Conservation (phyloP, 208 protist genomes). For the Wallacemonas rigidus region DNA sequence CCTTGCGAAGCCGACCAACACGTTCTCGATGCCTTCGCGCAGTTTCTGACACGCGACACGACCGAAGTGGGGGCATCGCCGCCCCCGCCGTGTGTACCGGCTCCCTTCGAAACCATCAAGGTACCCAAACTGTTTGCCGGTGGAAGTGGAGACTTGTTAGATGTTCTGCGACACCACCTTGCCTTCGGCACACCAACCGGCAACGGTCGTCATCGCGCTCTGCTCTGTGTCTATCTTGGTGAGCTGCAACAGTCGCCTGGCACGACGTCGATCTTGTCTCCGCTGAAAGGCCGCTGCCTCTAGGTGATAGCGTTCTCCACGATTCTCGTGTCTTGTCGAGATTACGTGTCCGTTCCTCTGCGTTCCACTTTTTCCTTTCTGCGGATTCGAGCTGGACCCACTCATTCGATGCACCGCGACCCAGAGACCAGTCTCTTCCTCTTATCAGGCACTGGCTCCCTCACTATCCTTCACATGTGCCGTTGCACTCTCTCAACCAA, state of each 20-base stretch:
- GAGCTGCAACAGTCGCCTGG: background rate
- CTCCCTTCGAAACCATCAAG: constrained; percentile 22
- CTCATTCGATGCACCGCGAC: too few species aligned
- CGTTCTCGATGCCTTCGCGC: background rate
- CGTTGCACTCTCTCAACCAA: too few species aligned
- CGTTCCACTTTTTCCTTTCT: too few species aligned
- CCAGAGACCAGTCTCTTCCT: too few species aligned
- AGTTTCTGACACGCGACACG: background rate
- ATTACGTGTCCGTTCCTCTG: too few species aligned
- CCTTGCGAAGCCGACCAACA: background rate
- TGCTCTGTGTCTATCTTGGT: background rate
- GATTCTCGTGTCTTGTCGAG: background rate
- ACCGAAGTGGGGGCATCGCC: background rate
- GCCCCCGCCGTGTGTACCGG: background rate
- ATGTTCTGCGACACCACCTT: constrained; percentile 26
- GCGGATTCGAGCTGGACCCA: too few species aligned
- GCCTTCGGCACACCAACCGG: background rate
- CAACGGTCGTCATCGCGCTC: background rate
- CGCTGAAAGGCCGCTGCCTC: background rate
- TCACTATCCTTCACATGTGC: too few species aligned
- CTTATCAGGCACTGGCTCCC: too few species aligned
- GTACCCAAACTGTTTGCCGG: constrained; percentile 40
- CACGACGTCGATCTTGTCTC: background rate
- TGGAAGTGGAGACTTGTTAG: constrained; percentile 25
- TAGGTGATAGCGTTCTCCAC: background rate